Conservation (phyloP, 2,329 filamentous ascomycete genomes). For the Zymoseptoria brevis region DNA sequence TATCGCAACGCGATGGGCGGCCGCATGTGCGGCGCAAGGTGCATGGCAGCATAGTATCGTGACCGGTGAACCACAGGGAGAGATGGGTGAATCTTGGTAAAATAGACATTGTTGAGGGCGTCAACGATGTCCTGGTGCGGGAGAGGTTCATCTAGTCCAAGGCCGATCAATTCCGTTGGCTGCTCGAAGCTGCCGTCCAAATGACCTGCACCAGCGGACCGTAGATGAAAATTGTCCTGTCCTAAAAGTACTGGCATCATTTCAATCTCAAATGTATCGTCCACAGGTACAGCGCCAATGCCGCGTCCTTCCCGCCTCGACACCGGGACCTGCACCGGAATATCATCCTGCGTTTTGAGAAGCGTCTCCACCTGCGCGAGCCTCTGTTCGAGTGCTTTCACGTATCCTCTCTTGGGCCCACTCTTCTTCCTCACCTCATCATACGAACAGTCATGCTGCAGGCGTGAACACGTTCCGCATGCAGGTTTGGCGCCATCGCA, state of each 20-base stretch:
- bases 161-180: conserved; percentile 76
- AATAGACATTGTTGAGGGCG: conserved; percentile 80
- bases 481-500: conserved; percentile 80
- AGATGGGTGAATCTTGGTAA: conserved; percentile 81
- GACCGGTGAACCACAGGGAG: conserved; percentile 83
- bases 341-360: conserved; percentile 60
- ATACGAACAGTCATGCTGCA: conserved; percentile 81
- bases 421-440: conserved; percentile 92
- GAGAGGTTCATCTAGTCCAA: conserved; percentile 74
- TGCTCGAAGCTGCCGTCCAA: conserved; percentile 33
- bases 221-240: neutral
- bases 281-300: neutral
- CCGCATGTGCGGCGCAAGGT: conserved; percentile 74
- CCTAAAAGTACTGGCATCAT: conserved; percentile 13
- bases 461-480: conserved; percentile 79
- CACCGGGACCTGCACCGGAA: neutral
- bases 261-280: neutral
- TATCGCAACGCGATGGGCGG: conserved; percentile 86
- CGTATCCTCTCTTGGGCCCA: conserved; percentile 83
- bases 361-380: conserved; percentile 81
- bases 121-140: conserved; percentile 75
- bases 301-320: neutral
- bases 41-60: conserved; percentile 81
- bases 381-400: conserved; percentile 86
- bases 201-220: neutral